Base-by-base conservation (phyloP, 768 basidiomycete genomes). In the Amanita pseudoporphyria region DNA sequence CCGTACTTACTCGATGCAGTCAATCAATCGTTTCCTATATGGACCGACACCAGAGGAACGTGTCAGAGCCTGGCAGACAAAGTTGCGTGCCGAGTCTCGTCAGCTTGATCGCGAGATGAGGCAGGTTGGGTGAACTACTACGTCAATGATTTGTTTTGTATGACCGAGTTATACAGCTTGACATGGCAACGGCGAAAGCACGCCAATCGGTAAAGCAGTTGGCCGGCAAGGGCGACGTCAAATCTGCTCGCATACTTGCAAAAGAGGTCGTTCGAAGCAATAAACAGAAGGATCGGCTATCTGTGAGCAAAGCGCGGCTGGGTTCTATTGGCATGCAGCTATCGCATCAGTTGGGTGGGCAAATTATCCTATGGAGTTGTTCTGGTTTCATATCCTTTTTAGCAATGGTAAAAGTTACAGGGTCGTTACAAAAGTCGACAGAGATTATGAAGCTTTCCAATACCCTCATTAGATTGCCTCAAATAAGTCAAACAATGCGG, bases 401-500 rank as follows among this genome's bases (percentile, higher is more conserved):
- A 98, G 96, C 96, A 0, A 87, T 97, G 85, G 67, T 84, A 54
- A 99, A 98, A 70, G 90, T 98, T 35, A 97, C 96, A 7, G 96
- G 96, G n/a, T 81, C 94, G 5, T 71, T 99, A 53, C 95, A 97
- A 68, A 96, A 93, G 66, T 96, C 93, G 6, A 93, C 95, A 1
- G 94, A 98, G 64, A 97, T 98, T 53, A 98, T 99, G 94, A 98
- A 87, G 68, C 74, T 94, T 36, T 94, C 93, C n/a, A 98, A 95
- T 68, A 70, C 84, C 22, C 76, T 98, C 41, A 72, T 98, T 56
- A 93, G 83, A 59, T 74, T 99, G 13, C 96, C 96, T 14, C 92
- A 98, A 64, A 80, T 98, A 42, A 87, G 84, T 66, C 84, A 81
- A 54, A 78, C 80, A 1, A 99, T 99, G 96, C 79, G 92, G 31